Base-by-base conservation (phyloP, 2,329 filamentous ascomycete genomes). In the Apiospora rasikravindrae region DNA sequence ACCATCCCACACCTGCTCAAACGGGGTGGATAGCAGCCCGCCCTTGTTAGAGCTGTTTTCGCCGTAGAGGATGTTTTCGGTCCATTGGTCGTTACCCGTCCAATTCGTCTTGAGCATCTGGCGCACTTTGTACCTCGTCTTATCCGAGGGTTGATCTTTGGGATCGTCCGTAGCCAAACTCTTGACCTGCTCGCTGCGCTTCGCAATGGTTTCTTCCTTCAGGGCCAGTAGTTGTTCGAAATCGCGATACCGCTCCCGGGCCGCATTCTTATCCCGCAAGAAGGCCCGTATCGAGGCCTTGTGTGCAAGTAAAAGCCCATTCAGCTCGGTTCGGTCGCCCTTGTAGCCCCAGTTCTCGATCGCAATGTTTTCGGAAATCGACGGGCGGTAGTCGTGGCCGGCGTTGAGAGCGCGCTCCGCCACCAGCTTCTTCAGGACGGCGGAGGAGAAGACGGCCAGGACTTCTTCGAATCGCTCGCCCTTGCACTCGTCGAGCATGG, bases 401-500 rank as follows among this genome's bases (percentile, higher is more conserved):
- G 82, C 80, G 49, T 82, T 81, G 26, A 81, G 80, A 53, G 81
- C 77, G 51, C 84, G 79, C 57, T 84, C 83, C 0, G 86, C 84
- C 0, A 93, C 82, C 0, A 89, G 82, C 78, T 92, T 94, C 78
- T 93, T 93, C 74, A 98, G 81, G 0, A 98, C 95, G 0, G 91
- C 89, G 19, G 93, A 93, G 1, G 96, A 98, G 77, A 99, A 97
- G 0, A 90, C 87, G 3, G 94, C 90, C 40, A 98, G 86, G 1
- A 98, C 84, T 79, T 99, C 96, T 80, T 95, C 95, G 71, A 98
- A 89, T 74, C 94, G 92, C 71, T 98, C 95, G 7, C 96, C 96
- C 76, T 93, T 95, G 83, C 96, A 99, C 77, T 99, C 96, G 80
- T 99, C 96, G 69, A 99, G 86, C 94, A 98, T 98, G 0, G 94